phyloP scores from a whole-genome alignment of 2,329 filamentous ascomycete species.

The Paecilomyces sp. region DNA sequence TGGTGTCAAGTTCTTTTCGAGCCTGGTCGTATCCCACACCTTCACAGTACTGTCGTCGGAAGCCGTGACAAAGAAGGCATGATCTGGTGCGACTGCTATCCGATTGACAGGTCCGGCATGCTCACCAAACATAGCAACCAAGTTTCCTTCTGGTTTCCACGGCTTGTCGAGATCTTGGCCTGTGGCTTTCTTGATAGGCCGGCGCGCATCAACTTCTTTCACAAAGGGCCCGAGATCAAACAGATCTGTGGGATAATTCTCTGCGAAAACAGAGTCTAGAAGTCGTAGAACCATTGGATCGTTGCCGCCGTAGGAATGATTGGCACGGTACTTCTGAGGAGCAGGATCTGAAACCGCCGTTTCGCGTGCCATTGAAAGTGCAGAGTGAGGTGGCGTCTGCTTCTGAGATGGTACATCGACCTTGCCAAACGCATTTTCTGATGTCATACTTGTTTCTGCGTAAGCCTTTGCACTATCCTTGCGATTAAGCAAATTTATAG shows the following conservation, averaged over 20 bases:
- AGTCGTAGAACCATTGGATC: conserved; percentile 55
- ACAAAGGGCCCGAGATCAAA: conserved; percentile 72
- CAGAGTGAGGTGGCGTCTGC: conserved; percentile 27
- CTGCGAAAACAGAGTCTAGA: conserved; percentile 77
- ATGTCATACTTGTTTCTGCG: conserved; percentile 59
- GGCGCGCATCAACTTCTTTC: conserved; percentile 53
- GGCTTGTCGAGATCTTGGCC: conserved; percentile 50
- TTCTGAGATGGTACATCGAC: conserved; percentile 48
- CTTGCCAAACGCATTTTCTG: conserved; percentile 58
- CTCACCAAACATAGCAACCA: conserved; percentile 84
- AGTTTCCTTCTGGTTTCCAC: conserved; percentile 77
- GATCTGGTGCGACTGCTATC: conserved; percentile 76
- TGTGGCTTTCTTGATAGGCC: conserved; percentile 48
- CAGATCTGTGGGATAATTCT: conserved; percentile 54
- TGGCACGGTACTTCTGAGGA: conserved; percentile 48
- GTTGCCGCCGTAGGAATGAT: conserved; percentile 80
- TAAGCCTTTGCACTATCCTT: conserved; percentile 53
- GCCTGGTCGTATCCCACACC: conserved; percentile 82
- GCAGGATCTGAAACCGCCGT: conserved; percentile 16
- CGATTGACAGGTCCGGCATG: conserved; percentile 77
- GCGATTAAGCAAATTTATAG: conserved; percentile 54
- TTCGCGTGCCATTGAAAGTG: conserved; percentile 29
- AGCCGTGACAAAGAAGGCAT: conserved; percentile 88
- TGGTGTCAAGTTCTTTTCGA: conserved; percentile 87
- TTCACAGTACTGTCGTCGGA: conserved; percentile 87